A percentile compares a stretch with the other conserved stretches of the same genome.
phyloP scores from a whole-genome alignment of 2,329 filamentous ascomycete species.

The Paecilomyces variotii region DNA sequence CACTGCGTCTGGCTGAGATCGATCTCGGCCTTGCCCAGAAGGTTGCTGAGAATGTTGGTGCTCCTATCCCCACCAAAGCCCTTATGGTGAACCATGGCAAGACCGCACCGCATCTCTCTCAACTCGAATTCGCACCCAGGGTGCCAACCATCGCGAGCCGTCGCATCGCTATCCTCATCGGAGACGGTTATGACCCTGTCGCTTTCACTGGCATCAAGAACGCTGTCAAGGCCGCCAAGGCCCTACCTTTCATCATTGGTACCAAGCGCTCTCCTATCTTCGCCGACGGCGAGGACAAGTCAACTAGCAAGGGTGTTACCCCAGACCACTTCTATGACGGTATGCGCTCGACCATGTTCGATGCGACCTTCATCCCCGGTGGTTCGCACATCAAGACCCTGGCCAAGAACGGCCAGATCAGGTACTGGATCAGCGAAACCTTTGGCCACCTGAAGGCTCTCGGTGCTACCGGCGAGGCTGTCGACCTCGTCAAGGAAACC shows the following conservation, averaged over 20 bases:
- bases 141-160: slow-evolving; percentile 61
- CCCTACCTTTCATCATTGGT: slow-evolving; percentile 62
- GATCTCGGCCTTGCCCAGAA: slow-evolving; percentile 60
- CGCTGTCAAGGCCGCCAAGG: slow-evolving; percentile 54
- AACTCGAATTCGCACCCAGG: slow-evolving; percentile 61
- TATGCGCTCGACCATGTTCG: slow-evolving; percentile 67
- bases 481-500: slow-evolving; percentile 51
- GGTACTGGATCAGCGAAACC: slow-evolving; percentile 71
- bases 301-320: slow-evolving; percentile 31
- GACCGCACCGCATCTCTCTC: slow-evolving; percentile 57
- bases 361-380: slow-evolving; percentile 68
- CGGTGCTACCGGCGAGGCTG: slow-evolving; percentile 64
- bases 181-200: slow-evolving; percentile 38
- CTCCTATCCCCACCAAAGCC: slow-evolving; percentile 48
- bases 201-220: slow-evolving; percentile 58
- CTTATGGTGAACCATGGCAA: slow-evolving; percentile 56
- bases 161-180: slow-evolving; percentile 50
- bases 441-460: slow-evolving; percentile 78
- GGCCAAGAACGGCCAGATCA: slow-evolving; percentile 59
- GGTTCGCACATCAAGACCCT: slow-evolving; percentile 52
- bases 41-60: slow-evolving; percentile 62
- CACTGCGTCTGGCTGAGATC: slow-evolving; percentile 61
- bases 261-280: slow-evolving; percentile 59
- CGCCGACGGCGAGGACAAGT: slow-evolving; percentile 47
- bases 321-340: slow-evolving; percentile 75